Evolutionary conservation across 2,329 filamentous ascomycete species (phyloP).

Genomic region (Cordyceps pruinosa): DNA sequence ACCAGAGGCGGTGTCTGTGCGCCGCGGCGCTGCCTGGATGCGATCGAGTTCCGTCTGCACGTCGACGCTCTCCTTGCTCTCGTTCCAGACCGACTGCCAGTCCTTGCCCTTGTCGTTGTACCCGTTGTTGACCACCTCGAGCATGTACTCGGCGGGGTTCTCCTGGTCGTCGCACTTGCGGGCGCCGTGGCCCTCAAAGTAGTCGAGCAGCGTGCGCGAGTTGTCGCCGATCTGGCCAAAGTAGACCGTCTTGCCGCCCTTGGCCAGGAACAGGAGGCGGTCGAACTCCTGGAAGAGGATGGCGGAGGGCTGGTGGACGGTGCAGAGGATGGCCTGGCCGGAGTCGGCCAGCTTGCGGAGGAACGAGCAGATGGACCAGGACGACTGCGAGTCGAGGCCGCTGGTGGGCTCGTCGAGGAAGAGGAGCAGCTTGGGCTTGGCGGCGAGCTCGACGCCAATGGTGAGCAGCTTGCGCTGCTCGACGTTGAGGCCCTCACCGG

Average conservation of each 20-base stretch:
- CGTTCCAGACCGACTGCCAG: constrained; percentile 63
- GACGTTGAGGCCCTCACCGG: constrained; percentile 54
- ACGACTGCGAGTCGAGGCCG: constrained; percentile 56
- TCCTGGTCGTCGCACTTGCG: constrained; percentile 51
- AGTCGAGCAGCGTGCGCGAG: constrained; percentile 48
- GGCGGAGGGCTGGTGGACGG: constrained; percentile 49
- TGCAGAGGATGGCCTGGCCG: constrained; percentile 48
- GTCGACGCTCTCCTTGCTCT: constrained; percentile 41
- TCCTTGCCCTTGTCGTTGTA: constrained; percentile 38
- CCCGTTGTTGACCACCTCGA: constrained; percentile 43
- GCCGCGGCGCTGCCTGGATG: constrained; percentile 29
- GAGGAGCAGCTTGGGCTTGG: constrained; percentile 50
- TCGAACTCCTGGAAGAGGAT: constrained; percentile 52
- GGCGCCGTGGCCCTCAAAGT: constrained; percentile 61
- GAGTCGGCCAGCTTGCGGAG: constrained; percentile 52
- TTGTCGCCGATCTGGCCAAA: constrained; percentile 60
- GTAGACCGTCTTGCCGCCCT: constrained; percentile 61
- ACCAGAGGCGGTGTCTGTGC: constrained; percentile 28
- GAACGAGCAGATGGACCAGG: constrained; percentile 57
- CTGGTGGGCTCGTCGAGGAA: constrained; percentile 57
- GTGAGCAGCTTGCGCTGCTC: constrained; percentile 57
- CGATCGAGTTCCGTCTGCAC: constrained; percentile 56
- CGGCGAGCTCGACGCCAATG: constrained; percentile 53
- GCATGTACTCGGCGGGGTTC: constrained; percentile 73
- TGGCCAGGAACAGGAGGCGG: constrained; percentile 55